Conservation (phyloP, 2,329 filamentous ascomycete species). For the Aureobasidium sp. region DNA sequence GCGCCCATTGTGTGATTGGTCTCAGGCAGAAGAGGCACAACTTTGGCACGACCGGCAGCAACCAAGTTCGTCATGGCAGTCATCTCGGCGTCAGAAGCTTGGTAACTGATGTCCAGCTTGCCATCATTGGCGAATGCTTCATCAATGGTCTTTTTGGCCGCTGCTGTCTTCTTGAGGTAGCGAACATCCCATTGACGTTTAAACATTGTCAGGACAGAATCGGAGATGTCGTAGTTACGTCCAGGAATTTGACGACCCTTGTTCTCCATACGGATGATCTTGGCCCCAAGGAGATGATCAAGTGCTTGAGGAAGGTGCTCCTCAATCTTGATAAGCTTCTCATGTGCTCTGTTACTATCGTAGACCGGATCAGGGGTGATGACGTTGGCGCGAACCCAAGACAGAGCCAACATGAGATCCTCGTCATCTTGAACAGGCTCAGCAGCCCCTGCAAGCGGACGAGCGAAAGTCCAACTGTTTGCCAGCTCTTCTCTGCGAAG, state of each 20-base stretch:
- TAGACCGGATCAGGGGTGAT: slow-evolving; percentile 46
- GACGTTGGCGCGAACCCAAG: slow-evolving; percentile 52
- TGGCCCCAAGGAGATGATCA: slow-evolving; percentile 58
- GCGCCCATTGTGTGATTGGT: slow-evolving; percentile 52
- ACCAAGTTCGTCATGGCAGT: slow-evolving; percentile 74
- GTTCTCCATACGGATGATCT: slow-evolving; percentile 66
- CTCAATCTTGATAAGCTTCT: slow-evolving; percentile 39
- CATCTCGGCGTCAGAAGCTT: slow-evolving; percentile 69
- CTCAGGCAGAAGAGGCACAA: slow-evolving; percentile 63
- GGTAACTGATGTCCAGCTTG: slow-evolving; percentile 56
- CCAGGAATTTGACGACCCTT: slow-evolving; percentile 66
- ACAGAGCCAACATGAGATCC: slow-evolving; percentile 37
- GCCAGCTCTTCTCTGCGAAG: slow-evolving; percentile 45
- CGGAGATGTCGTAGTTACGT: slow-evolving; percentile 69
- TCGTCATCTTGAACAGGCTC: slow-evolving; percentile 25
- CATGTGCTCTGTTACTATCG: slow-evolving; percentile 41
- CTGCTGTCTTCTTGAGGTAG: slow-evolving; percentile 64
- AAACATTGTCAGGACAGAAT: slow-evolving; percentile 63
- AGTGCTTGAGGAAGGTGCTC: slow-evolving; percentile 52
- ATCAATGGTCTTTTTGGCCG: slow-evolving; percentile 69
- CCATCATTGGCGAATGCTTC: slow-evolving; percentile 49
- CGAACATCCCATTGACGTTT: slow-evolving; percentile 58
- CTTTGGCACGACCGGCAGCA: slow-evolving; percentile 61
- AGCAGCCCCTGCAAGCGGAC: slow-evolving; percentile 22
- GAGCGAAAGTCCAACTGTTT: slow-evolving; percentile 23